A percentile compares a stretch with the other conserved stretches of the same genome.
Conservation (phyloP, 2,329 filamentous ascomycete genomes). For the Fusarium multiceps region DNA sequence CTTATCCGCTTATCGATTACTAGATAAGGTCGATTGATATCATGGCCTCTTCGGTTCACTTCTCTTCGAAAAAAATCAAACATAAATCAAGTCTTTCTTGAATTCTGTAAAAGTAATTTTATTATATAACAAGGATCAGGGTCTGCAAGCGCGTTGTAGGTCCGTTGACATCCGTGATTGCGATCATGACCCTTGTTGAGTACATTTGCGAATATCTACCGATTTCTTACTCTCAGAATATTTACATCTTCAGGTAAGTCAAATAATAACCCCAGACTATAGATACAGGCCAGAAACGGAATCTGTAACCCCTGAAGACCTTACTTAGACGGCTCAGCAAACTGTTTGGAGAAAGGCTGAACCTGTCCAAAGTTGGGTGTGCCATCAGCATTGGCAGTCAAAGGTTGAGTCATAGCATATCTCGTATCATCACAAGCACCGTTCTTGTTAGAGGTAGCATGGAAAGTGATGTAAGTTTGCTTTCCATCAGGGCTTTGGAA, state of each 20-base stretch:
- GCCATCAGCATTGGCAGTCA: constrained; percentile 63
- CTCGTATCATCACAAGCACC: constrained; percentile 65
- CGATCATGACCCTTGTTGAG: neutral
- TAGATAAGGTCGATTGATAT: neutral
- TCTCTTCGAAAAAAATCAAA: no score
- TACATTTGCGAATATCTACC: no score
- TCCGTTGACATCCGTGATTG: neutral
- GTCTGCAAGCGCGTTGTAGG: fast-evolving
- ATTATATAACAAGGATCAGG: no score
- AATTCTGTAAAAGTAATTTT: no score
- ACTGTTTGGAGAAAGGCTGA: constrained; percentile 38
- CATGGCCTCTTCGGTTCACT: no score
- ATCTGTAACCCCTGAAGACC: fast-evolving
- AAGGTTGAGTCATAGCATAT: constrained; percentile 64
- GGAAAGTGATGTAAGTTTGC: constrained; percentile 67
- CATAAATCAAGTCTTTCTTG: no score
- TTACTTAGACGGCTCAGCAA: constrained; percentile 10
- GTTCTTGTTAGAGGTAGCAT: constrained; percentile 60
- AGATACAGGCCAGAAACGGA: no score
- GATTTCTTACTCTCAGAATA: no score
- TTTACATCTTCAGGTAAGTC: neutral
- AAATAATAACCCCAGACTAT: neutral
- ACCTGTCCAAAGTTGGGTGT: constrained; percentile 62
- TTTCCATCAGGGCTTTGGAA: constrained; percentile 66
- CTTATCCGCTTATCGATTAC: neutral